phyloP scores from a whole-genome alignment of 2,329 filamentous ascomycete genomes.

The Alternaria brassicicola region DNA sequence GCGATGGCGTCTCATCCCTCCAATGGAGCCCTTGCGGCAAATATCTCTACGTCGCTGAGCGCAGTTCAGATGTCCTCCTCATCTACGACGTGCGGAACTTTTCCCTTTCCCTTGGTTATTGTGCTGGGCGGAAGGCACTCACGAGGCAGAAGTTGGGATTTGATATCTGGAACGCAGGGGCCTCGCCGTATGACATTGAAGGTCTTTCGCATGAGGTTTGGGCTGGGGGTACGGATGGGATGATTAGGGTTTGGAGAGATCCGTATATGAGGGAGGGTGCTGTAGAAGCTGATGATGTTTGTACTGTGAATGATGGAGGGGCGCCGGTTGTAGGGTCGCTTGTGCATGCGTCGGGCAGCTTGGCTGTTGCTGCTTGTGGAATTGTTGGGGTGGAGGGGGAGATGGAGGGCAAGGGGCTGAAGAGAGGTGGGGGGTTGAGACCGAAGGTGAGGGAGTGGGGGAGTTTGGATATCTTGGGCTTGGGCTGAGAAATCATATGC shows the following conservation, averaged over 20 bases:
- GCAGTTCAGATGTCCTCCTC: conserved; percentile 61
- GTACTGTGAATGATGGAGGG: conserved; percentile 20
- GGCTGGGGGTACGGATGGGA: conserved; percentile 64
- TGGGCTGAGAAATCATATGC: conserved; percentile 8
- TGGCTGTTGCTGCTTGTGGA: conserved; percentile 37
- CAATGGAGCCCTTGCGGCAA: conserved; percentile 63
- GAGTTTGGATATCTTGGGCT: conserved; percentile 32
- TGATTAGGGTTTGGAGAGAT: conserved; percentile 52
- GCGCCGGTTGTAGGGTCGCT: conserved; percentile 32
- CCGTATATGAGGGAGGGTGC: conserved; percentile 37
- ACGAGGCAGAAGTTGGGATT: conserved; percentile 64
- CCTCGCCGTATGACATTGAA: conserved; percentile 22
- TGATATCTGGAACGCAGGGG: conserved; percentile 53
- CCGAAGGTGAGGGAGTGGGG: conserved; percentile 30
- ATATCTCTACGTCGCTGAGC: conserved; percentile 65
- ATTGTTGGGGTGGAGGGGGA: conserved; percentile 1
- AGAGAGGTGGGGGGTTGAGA: conserved; percentile 17
- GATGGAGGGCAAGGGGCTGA: neutral
- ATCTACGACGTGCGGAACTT: conserved; percentile 66
- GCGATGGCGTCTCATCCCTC: conserved; percentile 62
- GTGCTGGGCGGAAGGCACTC: conserved; percentile 51
- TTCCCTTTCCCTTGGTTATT: conserved; percentile 57
- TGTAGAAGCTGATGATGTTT: conserved; percentile 47
- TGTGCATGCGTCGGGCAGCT: conserved; percentile 30
- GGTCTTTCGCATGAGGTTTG: conserved; percentile 59